Base-by-base conservation (phyloP, 495 filamentous ascomycete genomes). In the Penicillium chermesinum region DNA sequence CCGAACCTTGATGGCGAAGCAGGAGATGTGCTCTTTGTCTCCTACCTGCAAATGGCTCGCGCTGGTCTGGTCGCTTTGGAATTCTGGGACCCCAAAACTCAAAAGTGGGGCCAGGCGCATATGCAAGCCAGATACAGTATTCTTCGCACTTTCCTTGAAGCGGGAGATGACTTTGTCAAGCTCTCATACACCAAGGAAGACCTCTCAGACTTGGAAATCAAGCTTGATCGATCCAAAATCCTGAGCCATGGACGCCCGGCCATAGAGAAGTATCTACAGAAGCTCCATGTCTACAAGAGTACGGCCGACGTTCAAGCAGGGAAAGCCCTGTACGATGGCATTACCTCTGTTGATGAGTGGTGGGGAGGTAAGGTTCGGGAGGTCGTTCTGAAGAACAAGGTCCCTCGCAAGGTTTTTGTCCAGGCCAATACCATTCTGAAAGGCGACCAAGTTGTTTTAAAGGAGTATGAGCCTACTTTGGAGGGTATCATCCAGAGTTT, bases 61-160 rank as follows among this genome's bases (percentile, higher is more conserved):
- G 90, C 89, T 1, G 93, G 93, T 10, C 71, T 98, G 20, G 71
- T 80, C 12, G 84, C 91, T 1, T 72, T 97, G 15, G 91, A 98
- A 55, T 85, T 86, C 68, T 96, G 86, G 87, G 87, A 95, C 57
- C 87, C 88, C 20, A 74, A 90, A 73, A 83, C 75, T 48, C 71
- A 78, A 54, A 96, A 95, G 69, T 96, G 91, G 91, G 91, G 91
- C 9, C 89, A 96, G 60, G 82, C 89, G 19, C 91, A 98, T 58
- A 94, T 88, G 75, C 90, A 96, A 70, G 93, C 93, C 3, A 86
- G 93, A 13, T 96, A 90, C 69, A 85, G 83, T 50, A 98, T 97
- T 59, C 69, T 98, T 30, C 77, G 84, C 51, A 85, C 83, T 25
- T 96, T 97, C 82, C 77, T 96, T n/a, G 74, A 79, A 30, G 89